These are phyloP conservation scores for Entophlyctis helioformis DNA, from an alignment of 192 early-diverging fungal genomes.

Conservation along the genomic window DNA sequence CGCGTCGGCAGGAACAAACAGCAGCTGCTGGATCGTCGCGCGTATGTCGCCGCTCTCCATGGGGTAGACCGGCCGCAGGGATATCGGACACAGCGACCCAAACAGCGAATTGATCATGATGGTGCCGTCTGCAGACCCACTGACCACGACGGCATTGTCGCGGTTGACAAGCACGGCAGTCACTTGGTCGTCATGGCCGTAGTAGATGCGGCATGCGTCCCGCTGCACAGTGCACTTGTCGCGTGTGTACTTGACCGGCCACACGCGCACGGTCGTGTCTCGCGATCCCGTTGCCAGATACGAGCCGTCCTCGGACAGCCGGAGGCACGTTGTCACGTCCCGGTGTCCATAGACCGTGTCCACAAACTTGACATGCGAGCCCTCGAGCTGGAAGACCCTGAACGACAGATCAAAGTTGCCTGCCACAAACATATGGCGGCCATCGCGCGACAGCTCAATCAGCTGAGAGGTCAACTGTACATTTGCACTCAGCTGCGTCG, in stretches of 20 bases:
- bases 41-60: no score
- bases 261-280: slow-evolving; percentile 32
- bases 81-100: no score
- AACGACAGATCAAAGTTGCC: slow-evolving; percentile 35
- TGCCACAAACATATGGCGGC: slow-evolving; percentile 13
- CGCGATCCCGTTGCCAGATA: slow-evolving; percentile 23
- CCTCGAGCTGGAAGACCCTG: slow-evolving; percentile 10
- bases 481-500: slow-evolving; percentile 13
- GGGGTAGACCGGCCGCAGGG: no score
- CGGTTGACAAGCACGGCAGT: slow-evolving; percentile 20
- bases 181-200: slow-evolving; percentile 31
- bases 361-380: slow-evolving; percentile 5
- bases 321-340: slow-evolving; percentile 27
- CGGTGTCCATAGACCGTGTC: slow-evolving; percentile 27
- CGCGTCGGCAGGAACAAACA: no score
- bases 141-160: slow-evolving; percentile 28
- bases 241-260: slow-evolving; percentile 11
- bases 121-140: slow-evolving; percentile 33
- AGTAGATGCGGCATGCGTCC: slow-evolving; percentile 15
- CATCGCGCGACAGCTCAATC: slow-evolving; percentile 18
- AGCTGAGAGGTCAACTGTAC: slow-evolving; percentile 5
- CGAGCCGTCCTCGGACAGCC: slow-evolving; percentile 19
- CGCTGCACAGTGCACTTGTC: slow-evolving; percentile 2
- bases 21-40: no score
- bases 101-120: no score